These are phyloP conservation scores for Tolypocladium sp. DNA, from an alignment of 2,329 filamentous ascomycete species.

Conservation along the genomic window DNA sequence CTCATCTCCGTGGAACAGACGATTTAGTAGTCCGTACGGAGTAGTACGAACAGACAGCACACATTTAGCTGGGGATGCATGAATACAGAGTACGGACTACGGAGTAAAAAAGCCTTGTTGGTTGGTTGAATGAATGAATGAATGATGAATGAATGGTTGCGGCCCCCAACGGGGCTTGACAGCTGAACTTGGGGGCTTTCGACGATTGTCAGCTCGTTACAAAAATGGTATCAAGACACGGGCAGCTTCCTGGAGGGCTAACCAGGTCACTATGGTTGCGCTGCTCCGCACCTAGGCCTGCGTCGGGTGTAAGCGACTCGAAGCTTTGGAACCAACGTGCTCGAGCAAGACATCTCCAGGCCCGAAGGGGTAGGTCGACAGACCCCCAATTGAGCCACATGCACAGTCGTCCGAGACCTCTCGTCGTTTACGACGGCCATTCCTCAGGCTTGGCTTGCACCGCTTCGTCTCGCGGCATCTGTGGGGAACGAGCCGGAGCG, in stretches of 20 bases:
- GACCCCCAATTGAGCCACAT: not conserved
- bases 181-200: not conserved
- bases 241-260: too few relatives aligned
- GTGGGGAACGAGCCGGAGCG: not conserved
- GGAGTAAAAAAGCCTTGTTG: not conserved
- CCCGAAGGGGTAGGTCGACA: conserved; percentile 1
- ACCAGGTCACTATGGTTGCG: too few relatives aligned
- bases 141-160: not conserved
- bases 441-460: not conserved
- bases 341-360: not conserved
- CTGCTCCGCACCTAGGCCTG: too few relatives aligned
- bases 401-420: not conserved
- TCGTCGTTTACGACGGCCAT: not conserved
- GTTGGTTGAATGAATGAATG: not conserved
- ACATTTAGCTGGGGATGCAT: not conserved
- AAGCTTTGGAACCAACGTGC: not conserved
- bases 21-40: too few relatives aligned
- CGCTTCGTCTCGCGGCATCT: not conserved
- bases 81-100: not conserved
- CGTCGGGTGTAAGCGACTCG: not conserved
- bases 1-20: not conserved
- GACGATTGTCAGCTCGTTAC: not conserved
- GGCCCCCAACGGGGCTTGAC: not conserved
- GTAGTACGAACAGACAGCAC: not conserved
- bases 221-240: not conserved